Evolutionary conservation across 345 rosid species (phyloP).

Genomic region (Aquilaria malaccensis): DNA sequence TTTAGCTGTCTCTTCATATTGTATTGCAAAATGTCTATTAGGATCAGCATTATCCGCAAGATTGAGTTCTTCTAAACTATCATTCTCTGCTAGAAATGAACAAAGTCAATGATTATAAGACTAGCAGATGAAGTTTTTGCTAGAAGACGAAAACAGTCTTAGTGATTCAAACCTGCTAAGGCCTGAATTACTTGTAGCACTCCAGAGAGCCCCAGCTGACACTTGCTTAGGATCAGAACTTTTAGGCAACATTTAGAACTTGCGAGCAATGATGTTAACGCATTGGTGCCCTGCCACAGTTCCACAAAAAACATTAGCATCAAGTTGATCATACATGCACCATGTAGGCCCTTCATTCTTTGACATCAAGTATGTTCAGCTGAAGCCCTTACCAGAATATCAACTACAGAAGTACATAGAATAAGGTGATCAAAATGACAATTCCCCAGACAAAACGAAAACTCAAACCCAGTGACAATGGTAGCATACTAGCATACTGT

Average conservation of each 20-base stretch:
- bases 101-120: constrained; percentile 2
- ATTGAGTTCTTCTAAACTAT: constrained; percentile 66
- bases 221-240: constrained; percentile 55
- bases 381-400: too few relatives aligned
- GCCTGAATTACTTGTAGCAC: constrained; percentile 63
- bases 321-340: constrained; percentile 6
- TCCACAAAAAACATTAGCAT: neutral
- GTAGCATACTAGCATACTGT: too few relatives aligned
- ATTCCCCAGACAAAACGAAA: too few relatives aligned
- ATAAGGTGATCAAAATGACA: too few relatives aligned
- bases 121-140: neutral
- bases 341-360: neutral
- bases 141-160: neutral
- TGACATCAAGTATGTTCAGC: neutral
- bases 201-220: constrained; percentile 67
- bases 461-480: too few relatives aligned
- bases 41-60: constrained; percentile 45
- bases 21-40: constrained; percentile 20
- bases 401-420: too few relatives aligned
- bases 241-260: constrained; percentile 57
- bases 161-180: constrained; percentile 45
- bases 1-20: constrained; percentile 12
- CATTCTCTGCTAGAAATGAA: constrained; percentile 41
- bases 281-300: constrained; percentile 48
- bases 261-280: constrained; percentile 49